These are phyloP conservation scores for Cutaneotrichosporon dermatis DNA, from an alignment of 1,284 basidiomycete genomes.

Conservation along the genomic window DNA sequence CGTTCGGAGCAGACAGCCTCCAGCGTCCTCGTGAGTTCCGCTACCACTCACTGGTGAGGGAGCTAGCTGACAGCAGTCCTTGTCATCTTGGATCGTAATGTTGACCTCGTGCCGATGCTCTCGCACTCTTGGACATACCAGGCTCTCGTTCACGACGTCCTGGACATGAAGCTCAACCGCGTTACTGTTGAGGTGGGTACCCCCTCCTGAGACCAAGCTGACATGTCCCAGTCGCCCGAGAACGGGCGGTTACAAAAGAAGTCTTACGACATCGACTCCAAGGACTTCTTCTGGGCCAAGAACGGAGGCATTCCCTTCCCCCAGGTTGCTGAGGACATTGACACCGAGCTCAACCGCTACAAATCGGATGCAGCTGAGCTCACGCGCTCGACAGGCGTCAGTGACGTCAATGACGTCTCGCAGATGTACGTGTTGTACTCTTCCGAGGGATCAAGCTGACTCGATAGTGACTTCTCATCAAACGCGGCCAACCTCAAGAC, in stretches of 20 bases:
- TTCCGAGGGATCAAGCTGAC: slow-evolving; percentile 6
- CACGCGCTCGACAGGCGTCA: slow-evolving; percentile 91
- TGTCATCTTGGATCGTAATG: slow-evolving; percentile 87
- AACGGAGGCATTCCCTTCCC: slow-evolving; percentile 96
- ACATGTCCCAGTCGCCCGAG: slow-evolving; percentile 48
- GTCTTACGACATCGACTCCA: slow-evolving; percentile 92
- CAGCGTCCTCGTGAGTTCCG: slow-evolving; percentile 70
- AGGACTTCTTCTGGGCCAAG: slow-evolving; percentile 99
- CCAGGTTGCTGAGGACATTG: slow-evolving; percentile 97
- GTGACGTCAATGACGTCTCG: slow-evolving; percentile 89
- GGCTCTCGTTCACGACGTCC: slow-evolving; percentile 93
- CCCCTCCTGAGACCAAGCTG: too few relatives aligned
- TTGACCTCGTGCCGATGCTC: slow-evolving; percentile 91
- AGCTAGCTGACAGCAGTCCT: slow-evolving; percentile 59
- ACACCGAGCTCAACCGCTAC: slow-evolving; percentile 85
- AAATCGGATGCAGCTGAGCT: slow-evolving; percentile 97
- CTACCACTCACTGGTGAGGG: too few relatives aligned
- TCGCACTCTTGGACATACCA: slow-evolving; percentile 99
- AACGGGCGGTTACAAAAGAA: slow-evolving; percentile 66
- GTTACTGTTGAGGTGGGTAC: slow-evolving; percentile 62
- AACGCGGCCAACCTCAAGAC: slow-evolving; percentile 95
- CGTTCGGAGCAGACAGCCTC: slow-evolving; percentile 64
- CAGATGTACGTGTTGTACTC: slow-evolving; percentile 63
- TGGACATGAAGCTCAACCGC: slow-evolving; percentile 96
- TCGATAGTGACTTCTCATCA: slow-evolving; percentile 74